Evolutionary conservation across 2,329 filamentous ascomycete genomes (phyloP), one percentile per base, ranked within the genome.

Genomic region (Paramyrothecium roridum): DNA sequence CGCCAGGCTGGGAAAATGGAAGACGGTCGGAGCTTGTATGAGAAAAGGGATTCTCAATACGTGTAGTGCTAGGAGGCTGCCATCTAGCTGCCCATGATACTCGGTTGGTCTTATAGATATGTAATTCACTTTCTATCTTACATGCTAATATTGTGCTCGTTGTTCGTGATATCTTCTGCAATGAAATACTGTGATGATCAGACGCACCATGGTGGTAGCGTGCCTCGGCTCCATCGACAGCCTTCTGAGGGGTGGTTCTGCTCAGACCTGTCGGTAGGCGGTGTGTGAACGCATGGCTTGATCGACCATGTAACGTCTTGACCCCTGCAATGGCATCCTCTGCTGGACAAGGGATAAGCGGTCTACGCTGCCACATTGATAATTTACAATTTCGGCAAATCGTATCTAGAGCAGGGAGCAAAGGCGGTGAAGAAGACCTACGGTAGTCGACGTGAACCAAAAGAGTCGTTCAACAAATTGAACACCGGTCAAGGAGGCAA

Each of bases 61-160:
- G 66, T 70, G 66, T 70, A 66, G 71, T 69, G 63, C 63, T 66
- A 63, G 63, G 69, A 67, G 63, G 67, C 66, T 63, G 59, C 56
- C 57, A 66, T 62, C 59, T 63, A 65, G 65, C 62, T 61, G 63
- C 69, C 65, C 60, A 65, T 62, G 62, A 69, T 67, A 69, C 66
- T 62, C 56, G 60, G 63, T 66, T 67, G 61, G 63, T 60, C 61
- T 60, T 67, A 69, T 70, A 70, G 68, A 70, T 65, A 65, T 67
- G 64, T 60, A 61, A 57, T 51, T 43, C 37, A 43, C 16, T 43
- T 43, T 43, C 37, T 43, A 43, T 54, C 51, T 57, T 49, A 49
- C 10, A 30, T 30, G 26, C 26, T 30, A 30, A 6, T 30, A 10
- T 6, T 30, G 26, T 4, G 26, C 26, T 30, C 10, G 26, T 30